Base-by-base conservation (phyloP, 139 green algal species). In the Chara braunii region DNA sequence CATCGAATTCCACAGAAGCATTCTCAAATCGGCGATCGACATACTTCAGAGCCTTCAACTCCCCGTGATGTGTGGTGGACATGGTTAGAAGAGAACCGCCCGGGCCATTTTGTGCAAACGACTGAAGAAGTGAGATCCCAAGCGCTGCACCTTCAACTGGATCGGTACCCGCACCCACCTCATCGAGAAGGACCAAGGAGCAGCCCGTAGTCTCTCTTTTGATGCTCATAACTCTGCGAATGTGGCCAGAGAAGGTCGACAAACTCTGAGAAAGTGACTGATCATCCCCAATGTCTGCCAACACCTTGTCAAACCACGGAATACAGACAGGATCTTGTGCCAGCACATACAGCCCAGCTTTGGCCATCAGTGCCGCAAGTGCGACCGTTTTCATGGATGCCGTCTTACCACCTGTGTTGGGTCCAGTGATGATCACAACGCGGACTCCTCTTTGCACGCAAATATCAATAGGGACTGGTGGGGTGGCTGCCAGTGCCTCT, bases 351-450 rank as follows among this genome's bases (percentile, higher is more conserved):
- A 75, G 30, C 5, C 66, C 66, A 60, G 79, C 72, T 36, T 79
- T 80, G 0, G 85, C 87, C 79, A 94, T 93, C 43, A 89, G 48
- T 2, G 72, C 84, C 0, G 77, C 74, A 51, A 98, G 63, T 6
- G 88, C 92, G 11, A 94, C 59, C 0, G 91, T 83, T 72, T 96
- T 97, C 30, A 97, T 82, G 18, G 81, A 68, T 0, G 90, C 87
- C 3, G 92, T 97, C 71, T 97, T 98, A 57, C 92, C 90, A n/a
- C 91, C 91, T 1, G 90, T 94, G 82, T 97, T 97, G 28, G 91
- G 90, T 0, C 90, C 87, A 18, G 85, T 92, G 18, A 94, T 79
- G 30, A 74, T 74, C 26, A 89, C 84, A 26, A 87, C 81, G 11
- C 29, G 18, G 9, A 70, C 74, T 0, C 70, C 70, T 14, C 42